These are phyloP conservation scores for Saccharomycopsis sp. DNA, from an alignment of 805 yeast species.

Conservation along the genomic window DNA sequence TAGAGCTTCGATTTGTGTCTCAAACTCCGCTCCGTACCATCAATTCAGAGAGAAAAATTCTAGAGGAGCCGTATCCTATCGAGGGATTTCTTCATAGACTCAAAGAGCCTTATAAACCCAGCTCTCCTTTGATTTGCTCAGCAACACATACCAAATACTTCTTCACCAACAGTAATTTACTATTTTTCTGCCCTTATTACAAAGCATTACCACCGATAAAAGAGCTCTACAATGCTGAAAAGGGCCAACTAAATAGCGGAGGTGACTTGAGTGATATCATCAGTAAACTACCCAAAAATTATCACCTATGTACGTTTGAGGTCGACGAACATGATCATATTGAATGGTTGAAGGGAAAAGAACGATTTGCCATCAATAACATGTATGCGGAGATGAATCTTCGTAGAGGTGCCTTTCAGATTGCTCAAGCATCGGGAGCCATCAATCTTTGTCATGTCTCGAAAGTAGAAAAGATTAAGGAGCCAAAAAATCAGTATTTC, in stretches of 20 bases:
- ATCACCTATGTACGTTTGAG: constrained; percentile 41
- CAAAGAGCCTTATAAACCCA: background rate
- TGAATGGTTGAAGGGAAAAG: constrained; percentile 45
- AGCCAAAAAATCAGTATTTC: background rate
- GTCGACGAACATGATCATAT: constrained; percentile 47
- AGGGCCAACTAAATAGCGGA: constrained; percentile 27
- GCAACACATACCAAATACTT: constrained; percentile 40
- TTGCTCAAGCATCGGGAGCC: background rate
- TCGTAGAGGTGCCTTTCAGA: background rate
- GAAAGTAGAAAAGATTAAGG: background rate
- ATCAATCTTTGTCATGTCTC: background rate
- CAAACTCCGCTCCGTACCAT: constrained; percentile 33
- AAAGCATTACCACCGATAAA: constrained; percentile 61
- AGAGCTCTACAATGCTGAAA: constrained; percentile 21
- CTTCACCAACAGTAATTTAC: constrained; percentile 51
- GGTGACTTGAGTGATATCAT: constrained; percentile 24
- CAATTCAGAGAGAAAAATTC: constrained; percentile 21
- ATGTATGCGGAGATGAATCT: background rate
- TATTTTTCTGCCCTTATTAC: constrained; percentile 50
- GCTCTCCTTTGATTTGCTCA: background rate
- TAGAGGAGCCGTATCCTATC: constrained; percentile 60
- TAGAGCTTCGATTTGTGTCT: constrained; percentile 53
- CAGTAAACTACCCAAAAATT: constrained; percentile 31
- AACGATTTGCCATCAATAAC: background rate
- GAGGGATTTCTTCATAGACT: constrained; percentile 62